phyloP scores from a whole-genome alignment of 805 yeast species.

The Deakozyma indianensis region DNA sequence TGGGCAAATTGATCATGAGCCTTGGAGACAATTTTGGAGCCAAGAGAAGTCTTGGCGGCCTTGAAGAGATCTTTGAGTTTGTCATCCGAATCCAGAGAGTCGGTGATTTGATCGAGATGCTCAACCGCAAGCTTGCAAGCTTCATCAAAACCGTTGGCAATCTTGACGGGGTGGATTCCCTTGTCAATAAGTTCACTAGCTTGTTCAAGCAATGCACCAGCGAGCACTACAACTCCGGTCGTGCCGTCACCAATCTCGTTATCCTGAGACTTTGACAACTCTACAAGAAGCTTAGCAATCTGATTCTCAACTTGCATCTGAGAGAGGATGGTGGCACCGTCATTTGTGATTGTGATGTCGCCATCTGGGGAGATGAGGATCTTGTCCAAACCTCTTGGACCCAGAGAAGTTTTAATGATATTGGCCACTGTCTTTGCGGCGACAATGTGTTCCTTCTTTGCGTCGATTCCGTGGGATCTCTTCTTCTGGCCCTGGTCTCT shows the following conservation, averaged over 20 bases:
- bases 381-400: conserved; percentile 98
- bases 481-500: conserved; percentile 60
- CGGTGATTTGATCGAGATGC: conserved; percentile 64
- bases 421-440: conserved; percentile 94
- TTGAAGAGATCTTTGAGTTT: conserved; percentile 41
- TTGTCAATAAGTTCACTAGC: conserved; percentile 88
- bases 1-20: conserved; percentile 86
- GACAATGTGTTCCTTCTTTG: conserved; percentile 67
- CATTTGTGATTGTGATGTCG: conserved; percentile 94
- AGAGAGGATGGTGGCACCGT: conserved; percentile 91
- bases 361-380: conserved; percentile 93
- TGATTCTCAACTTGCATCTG: conserved; percentile 95
- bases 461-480: conserved; percentile 63
- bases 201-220: conserved; percentile 87
- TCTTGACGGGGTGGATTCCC: conserved; percentile 93
- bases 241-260: conserved; percentile 99
- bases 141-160: conserved; percentile 94
- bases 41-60: conserved; percentile 90
- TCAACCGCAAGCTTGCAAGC: conserved; percentile 85
- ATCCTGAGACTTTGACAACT: conserved; percentile 87
- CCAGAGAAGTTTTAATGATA: conserved; percentile 81
- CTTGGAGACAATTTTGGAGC: conserved; percentile 90
- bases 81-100: conserved; percentile 42
- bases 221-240: conserved; percentile 94
- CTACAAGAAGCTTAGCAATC: conserved; percentile 89